Conservation (phyloP, 2,329 filamentous ascomycete genomes). For the Monosporascus sp. region DNA sequence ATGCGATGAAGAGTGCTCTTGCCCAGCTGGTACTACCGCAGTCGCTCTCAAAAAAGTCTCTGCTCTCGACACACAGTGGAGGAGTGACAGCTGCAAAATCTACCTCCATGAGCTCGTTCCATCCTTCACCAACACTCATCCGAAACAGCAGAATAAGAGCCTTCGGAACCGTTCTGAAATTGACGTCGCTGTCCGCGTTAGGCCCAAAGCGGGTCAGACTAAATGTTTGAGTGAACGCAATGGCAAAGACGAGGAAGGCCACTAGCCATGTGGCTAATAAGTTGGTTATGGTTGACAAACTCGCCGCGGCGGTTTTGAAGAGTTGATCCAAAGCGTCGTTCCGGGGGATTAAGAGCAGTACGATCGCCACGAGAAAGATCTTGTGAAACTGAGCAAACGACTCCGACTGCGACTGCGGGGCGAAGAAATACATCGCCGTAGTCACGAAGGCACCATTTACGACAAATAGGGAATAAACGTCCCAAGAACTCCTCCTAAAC, state of each 20-base stretch:
- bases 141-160: conserved; percentile 89
- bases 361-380: conserved; percentile 84
- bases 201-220: conserved; percentile 83
- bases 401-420: conserved; percentile 48
- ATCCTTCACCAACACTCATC: conserved; percentile 90
- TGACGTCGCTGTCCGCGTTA: conserved; percentile 71
- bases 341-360: conserved; percentile 84
- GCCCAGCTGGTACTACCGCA: conserved; percentile 91
- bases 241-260: conserved; percentile 91
- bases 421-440: conserved; percentile 66
- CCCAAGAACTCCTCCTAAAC: conserved; percentile 92
- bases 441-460: conserved; percentile 79
- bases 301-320: conserved; percentile 96
- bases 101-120: conserved; percentile 89
- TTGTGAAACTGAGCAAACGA: conserved; percentile 82
- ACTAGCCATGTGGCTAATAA: conserved; percentile 95
- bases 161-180: conserved; percentile 91
- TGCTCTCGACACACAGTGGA: conserved; percentile 70
- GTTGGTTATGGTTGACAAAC: conserved; percentile 84
- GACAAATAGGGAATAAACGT: conserved; percentile 77
- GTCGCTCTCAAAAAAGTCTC: conserved; percentile 78
- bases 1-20: conserved; percentile 81
- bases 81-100: conserved; percentile 78
- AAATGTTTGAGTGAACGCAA: conserved; percentile 92
- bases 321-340: conserved; percentile 97